A percentile compares a stretch with the other conserved stretches of the same genome.
Conservation (phyloP, 805 yeast genomes). For the Candida yuanshanica region DNA sequence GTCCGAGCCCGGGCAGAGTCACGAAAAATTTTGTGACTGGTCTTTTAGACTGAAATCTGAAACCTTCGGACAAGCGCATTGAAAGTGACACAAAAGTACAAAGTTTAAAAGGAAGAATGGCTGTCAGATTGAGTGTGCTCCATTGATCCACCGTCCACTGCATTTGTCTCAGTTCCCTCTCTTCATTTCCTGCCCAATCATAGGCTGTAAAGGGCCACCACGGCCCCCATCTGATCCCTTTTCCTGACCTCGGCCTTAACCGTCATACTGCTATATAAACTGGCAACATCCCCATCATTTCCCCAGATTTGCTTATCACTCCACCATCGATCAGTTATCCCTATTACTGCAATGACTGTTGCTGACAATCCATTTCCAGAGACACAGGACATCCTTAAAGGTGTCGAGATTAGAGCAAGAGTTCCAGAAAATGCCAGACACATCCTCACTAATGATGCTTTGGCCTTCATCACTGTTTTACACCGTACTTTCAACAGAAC, state of each 20-base stretch:
- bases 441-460: constrained; percentile 41
- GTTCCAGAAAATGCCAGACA: constrained; percentile 33
- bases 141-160: too few species aligned
- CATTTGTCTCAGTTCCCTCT: constrained; percentile 1
- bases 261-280: background rate
- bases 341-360: constrained; percentile 10
- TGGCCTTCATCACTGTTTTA: constrained; percentile 63
- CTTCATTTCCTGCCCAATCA: constrained; percentile 1
- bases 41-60: too few species aligned
- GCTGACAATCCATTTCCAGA: constrained; percentile 25
- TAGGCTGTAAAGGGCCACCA: too few species aligned
- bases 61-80: too few species aligned
- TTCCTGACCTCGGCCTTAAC: background rate
- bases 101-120: background rate
- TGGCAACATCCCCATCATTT: background rate
- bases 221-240: background rate
- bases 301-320: background rate
- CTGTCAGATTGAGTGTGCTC: background rate
- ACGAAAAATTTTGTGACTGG: too few species aligned
- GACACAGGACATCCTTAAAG: constrained; percentile 26
- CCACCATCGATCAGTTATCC: background rate
- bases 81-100: background rate
- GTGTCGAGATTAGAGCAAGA: constrained; percentile 33
- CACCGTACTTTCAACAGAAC: constrained; percentile 67
- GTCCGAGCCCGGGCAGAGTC: constrained; percentile 1